Percentiles rank a stretch among this genome's conserved stretches.
phyloP scores from a whole-genome alignment of 495 filamentous ascomycete genomes.

The Poronia punctata region DNA sequence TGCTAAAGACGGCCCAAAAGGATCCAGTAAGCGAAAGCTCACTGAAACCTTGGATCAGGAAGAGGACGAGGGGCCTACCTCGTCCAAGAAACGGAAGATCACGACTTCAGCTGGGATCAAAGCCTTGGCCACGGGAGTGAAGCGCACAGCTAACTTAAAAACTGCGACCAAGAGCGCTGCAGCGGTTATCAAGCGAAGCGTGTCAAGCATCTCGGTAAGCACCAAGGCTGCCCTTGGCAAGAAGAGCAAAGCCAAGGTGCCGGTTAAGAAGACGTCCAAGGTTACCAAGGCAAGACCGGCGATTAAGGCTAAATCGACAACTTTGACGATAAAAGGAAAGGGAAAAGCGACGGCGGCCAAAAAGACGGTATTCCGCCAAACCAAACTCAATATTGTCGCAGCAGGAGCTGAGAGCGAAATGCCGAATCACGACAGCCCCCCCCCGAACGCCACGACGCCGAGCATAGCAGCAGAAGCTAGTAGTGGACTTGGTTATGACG shows the following conservation, averaged over 20 bases:
- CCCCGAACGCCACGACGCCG: constrained; percentile 4
- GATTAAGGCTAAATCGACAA: constrained; percentile 18
- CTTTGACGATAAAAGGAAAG: constrained; percentile 13
- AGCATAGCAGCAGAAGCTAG: not conserved
- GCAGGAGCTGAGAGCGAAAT: constrained; percentile 7
- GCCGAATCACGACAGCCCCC: not conserved
- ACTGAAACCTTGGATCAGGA: constrained; percentile 31
- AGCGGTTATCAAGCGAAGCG: constrained; percentile 29
- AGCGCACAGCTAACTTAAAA: constrained; percentile 19
- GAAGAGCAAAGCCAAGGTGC: constrained; percentile 14
- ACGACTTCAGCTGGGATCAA: constrained; percentile 30
- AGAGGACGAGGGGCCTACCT: constrained; percentile 19
- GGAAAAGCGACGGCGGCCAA: constrained; percentile 16
- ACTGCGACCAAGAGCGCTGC: constrained; percentile 21
- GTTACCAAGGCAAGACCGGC: constrained; percentile 22
- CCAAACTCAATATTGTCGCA: constrained; percentile 17
- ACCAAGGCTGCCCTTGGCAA: constrained; percentile 22
- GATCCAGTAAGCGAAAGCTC: constrained; percentile 39
- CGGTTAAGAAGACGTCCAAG: constrained; percentile 15
- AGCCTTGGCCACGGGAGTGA: constrained; percentile 16
- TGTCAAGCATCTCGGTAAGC: constrained; percentile 32
- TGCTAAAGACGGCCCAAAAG: constrained; percentile 22
- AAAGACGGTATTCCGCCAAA: constrained; percentile 19
- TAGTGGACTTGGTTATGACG: constrained; percentile 2
- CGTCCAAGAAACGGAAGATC: constrained; percentile 36